Base-by-base conservation (phyloP, 441 rosid genomes). In the Pelargonium fulgidum region DNA sequence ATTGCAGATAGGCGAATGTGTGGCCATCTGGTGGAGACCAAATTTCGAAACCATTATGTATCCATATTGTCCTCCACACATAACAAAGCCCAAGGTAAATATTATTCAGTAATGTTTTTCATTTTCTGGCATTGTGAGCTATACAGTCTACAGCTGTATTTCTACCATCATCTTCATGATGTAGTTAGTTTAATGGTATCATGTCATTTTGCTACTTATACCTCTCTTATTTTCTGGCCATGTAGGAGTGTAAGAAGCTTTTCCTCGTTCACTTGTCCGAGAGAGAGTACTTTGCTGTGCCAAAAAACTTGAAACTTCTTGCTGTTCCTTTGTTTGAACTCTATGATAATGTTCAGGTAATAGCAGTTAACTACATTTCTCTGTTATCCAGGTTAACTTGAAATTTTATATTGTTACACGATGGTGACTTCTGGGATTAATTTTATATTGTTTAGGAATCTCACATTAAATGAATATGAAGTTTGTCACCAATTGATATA, bases 11-110 rank as follows among this genome's bases (percentile, higher is more conserved):
- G 98, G 96, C 42, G 99, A 92, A 76, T 90, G 97, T 73, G 99
- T 92, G 75, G 99, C 98, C 1, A 85, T 89, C 68, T 92, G 97
- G 98, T 94, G 99, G 99, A 89, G 99, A 82, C 99, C 98, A 75
- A 92, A 94, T 83, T 94, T 94, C 73, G 98, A 94, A 74, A 92
- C 97, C 75, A 90, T 86, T 56, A 92, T 90, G 96, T 94, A 94
- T 73, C 99, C 99, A 3, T 94, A 94, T 75, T 92, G 98, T 77
- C 98, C 98, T 78, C 97, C 98, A 26, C 98, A 92, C 79, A 92
- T 92, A 66, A 86, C 94, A 64, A 90, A 94, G 80, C 96, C 98
- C 22, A 94, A 94, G 99, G 98, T 94, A 74, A 1, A 12, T 45
- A 54, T 19, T 59, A 26, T 11, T 65, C 20, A 3, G 0, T 11